Evolutionary conservation across 331 rosid species (phyloP).

Genomic region (Malus hybrid): DNA sequence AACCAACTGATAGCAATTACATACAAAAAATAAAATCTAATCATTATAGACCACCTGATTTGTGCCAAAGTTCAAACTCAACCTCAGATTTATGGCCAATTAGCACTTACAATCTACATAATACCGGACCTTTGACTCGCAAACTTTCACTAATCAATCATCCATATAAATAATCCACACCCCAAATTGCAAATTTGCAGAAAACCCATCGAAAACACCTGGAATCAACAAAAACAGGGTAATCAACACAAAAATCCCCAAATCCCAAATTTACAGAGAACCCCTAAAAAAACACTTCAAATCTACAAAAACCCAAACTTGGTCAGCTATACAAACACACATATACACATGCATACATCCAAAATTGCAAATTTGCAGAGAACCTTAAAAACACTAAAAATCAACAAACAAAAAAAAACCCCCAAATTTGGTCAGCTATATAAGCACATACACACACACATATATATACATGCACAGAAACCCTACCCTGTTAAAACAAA

Average conservation of each 20-base stretch:
- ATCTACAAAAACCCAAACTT: too few relatives aligned
- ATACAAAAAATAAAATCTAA: neutral
- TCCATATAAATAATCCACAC: neutral
- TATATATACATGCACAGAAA: neutral
- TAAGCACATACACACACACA: neutral
- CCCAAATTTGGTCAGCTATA: neutral
- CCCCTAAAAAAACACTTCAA: too few relatives aligned
- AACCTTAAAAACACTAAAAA: neutral
- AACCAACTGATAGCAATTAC: neutral
- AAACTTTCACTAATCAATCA: neutral
- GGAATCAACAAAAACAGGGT: too few relatives aligned
- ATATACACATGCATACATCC: too few relatives aligned
- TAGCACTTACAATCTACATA: neutral
- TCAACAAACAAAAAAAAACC: neutral
- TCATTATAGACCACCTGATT: neutral
- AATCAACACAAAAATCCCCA: too few relatives aligned
- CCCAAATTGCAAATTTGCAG: neutral
- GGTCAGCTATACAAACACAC: too few relatives aligned
- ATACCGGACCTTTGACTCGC: neutral
- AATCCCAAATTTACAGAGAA: too few relatives aligned
- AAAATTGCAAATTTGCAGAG: neutral
- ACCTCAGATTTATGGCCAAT: neutral
- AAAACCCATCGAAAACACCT: too few relatives aligned
- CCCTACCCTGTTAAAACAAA: slow-evolving; percentile 29
- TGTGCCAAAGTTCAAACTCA: neutral